Evolutionary conservation across 495 filamentous ascomycete species (phyloP), one percentile per base, ranked within the genome.

Genomic region (Thozetella sp.): DNA sequence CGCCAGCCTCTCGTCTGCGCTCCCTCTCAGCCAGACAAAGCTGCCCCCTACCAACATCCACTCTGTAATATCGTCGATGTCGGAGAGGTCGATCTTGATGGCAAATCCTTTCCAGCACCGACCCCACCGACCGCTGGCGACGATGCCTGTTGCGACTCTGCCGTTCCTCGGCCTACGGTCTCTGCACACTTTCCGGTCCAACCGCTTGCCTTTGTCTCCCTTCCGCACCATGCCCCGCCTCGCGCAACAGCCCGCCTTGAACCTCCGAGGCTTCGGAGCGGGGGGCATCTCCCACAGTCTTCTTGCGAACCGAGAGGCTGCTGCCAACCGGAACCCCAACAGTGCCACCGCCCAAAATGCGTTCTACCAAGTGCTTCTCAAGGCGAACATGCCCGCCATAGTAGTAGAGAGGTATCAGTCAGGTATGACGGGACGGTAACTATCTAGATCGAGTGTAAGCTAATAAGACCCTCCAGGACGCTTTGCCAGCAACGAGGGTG

Each of bases 341-440:
- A 97, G 90, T 73, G 85, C 92, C 15, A 89, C 86, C 24, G 88
- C 92, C 17, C 95, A 99, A 73, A 93, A 92, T 74, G 87, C 91
- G 22, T 97, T 99, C 71, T 99, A 99, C 72, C 87, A 92, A 66
- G 88, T 92, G 30, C 85, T 98, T n/a, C 78, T 97, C 22, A 88
- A 86, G 63, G 93, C 93, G 12, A 92, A 96, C 67, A 93, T 97
- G 88, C 91, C 95, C 4, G 88, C 91, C 6, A 97, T 98, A 53
- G 79, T 98, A 25, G 82, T 96, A 43, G 93, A 98, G 69, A 81
- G 95, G 63, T 93, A 96, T 71, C 88, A 92, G 63, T 92, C 86
- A 25, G 90, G 90, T 71, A 59, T 3, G 65, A 48, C 52, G 2
- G 51, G 22, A 10, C 22, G 6, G 17, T 17, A n/a, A 17, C 51